Evolutionary conservation across 345 rosid genomes (phyloP).

Genomic region (Cardamine resedifolia): DNA sequence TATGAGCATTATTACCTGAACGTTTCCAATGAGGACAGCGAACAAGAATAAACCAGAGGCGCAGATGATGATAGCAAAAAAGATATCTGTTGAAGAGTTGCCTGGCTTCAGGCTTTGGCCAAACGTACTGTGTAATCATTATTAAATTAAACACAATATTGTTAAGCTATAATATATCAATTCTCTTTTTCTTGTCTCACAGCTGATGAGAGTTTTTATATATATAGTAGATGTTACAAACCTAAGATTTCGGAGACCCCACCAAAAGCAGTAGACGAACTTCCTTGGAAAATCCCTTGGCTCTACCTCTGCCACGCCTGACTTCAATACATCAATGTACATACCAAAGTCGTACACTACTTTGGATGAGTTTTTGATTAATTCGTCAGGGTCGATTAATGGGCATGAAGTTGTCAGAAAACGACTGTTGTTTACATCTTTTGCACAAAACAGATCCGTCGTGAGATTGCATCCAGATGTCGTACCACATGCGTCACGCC

Average conservation of each 20-base stretch:
- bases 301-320: constrained; percentile 15
- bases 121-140: constrained; percentile 39
- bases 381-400: constrained; percentile 9
- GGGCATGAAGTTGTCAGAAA: constrained; percentile 19
- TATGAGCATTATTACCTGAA: constrained; percentile 54
- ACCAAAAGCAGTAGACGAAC: constrained; percentile 36
- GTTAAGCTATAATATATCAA: no score
- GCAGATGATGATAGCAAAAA: constrained; percentile 46
- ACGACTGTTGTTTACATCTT: background rate
- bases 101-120: constrained; percentile 52
- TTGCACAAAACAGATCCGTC: background rate
- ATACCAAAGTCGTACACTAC: constrained; percentile 34
- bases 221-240: constrained; percentile 12
- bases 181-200: no score
- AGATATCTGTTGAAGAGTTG: constrained; percentile 35
- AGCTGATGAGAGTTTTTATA: no score
- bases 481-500: constrained; percentile 20
- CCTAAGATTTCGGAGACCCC: constrained; percentile 39
- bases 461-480: background rate
- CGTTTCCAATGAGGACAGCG: constrained; percentile 53
- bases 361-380: no score
- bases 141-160: background rate
- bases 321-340: constrained; percentile 29
- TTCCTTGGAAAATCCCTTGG: constrained; percentile 24
- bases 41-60: constrained; percentile 49